A percentile compares a stretch with the other conserved stretches of the same genome.
These are phyloP conservation scores for Macroventuria anomochaeta DNA, from an alignment of 2,329 filamentous ascomycete genomes.

Conservation along the genomic window DNA sequence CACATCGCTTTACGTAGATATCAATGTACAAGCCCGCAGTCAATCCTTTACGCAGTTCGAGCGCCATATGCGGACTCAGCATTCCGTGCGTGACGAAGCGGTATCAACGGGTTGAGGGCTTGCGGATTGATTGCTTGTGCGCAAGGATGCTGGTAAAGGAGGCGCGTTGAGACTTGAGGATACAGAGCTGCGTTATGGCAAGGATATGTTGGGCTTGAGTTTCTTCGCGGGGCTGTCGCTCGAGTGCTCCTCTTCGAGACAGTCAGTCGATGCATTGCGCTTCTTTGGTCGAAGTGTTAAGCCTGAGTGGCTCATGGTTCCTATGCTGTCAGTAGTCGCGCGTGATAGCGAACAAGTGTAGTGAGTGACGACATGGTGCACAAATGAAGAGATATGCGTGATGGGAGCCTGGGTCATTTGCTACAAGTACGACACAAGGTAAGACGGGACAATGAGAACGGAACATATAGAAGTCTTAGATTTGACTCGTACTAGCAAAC, in stretches of 20 bases:
- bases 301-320: background rate
- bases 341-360: background rate
- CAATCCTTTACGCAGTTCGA: no score
- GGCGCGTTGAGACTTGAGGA: no score
- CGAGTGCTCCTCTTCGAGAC: background rate
- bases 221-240: background rate
- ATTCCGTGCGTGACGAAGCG: background rate
- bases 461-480: background rate
- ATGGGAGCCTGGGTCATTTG: no score
- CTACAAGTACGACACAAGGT: no score
- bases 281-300: background rate
- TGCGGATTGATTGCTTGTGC: no score
- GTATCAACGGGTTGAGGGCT: no score
- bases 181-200: background rate
- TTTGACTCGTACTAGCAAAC: background rate
- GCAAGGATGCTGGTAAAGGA: no score
- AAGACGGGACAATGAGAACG: background rate
- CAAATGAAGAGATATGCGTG: background rate
- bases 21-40: no score
- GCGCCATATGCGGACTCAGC: no score
- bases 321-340: no score
- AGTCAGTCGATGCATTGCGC: background rate
- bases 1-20: no score
- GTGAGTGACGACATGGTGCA: background rate
- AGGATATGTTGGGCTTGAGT: background rate